Conservation (phyloP, 176 grass and related monocot species). For the Miscanthus lutarioriparius region DNA sequence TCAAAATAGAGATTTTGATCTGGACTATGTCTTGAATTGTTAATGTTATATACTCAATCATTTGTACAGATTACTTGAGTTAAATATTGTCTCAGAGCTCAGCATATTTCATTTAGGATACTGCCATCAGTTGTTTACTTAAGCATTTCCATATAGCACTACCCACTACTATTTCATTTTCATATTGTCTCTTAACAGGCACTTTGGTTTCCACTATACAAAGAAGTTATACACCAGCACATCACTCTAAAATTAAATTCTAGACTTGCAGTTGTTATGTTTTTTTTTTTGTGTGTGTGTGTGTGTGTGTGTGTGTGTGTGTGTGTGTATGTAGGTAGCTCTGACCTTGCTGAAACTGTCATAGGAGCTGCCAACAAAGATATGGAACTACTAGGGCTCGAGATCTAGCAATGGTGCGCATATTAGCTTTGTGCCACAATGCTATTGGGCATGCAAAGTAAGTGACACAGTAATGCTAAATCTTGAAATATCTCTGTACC, state of each 20-base stretch:
- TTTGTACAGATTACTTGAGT: background rate
- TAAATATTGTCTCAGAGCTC: conserved; percentile 1
- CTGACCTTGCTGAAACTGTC: conserved; percentile 41
- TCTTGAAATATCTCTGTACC: conserved; percentile 11
- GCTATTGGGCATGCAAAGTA: conserved; percentile 83
- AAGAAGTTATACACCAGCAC: conserved; percentile 9
- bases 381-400: conserved; percentile 80
- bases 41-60: background rate
- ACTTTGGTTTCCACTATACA: background rate
- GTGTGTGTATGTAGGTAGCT: conserved; percentile 2
- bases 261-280: background rate
- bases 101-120: conserved; percentile 13
- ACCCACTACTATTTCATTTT: conserved; percentile 4
- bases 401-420: conserved; percentile 72
- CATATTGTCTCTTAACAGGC: background rate
- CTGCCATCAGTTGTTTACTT: conserved; percentile 15
- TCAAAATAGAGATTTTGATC: background rate
- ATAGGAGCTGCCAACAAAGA: conserved; percentile 75
- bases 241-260: conserved; percentile 12
- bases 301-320: no score
- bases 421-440: conserved; percentile 79
- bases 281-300: background rate
- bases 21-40: background rate
- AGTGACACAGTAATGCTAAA: conserved; percentile 31
- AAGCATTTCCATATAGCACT: background rate